Percentiles rank a stretch among this genome's conserved stretches.
phyloP scores from a whole-genome alignment of 208 protist genomes.

The Leishmania major region DNA sequence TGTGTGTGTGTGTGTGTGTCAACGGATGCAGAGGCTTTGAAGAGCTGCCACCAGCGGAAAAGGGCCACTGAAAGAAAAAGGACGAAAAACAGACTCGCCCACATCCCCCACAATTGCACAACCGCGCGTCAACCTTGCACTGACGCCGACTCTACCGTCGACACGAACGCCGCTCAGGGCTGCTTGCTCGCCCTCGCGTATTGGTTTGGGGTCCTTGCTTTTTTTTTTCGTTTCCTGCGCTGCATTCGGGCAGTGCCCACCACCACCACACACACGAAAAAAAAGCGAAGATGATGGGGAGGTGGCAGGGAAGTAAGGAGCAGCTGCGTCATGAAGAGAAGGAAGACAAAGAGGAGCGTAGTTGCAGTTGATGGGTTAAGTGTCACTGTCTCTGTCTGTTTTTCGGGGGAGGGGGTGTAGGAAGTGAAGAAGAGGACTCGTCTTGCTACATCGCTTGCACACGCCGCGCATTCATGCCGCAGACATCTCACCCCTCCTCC shows the following conservation, averaged over 20 bases:
- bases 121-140: neutral
- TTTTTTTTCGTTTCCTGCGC: neutral
- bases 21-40: neutral
- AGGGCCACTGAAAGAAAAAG: neutral
- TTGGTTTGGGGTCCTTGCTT: neutral
- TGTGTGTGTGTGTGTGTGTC: neutral
- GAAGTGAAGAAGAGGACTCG: neutral
- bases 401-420: too few relatives aligned
- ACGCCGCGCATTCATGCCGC: neutral
- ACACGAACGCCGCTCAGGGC: neutral
- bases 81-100: neutral
- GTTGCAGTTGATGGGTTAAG: neutral
- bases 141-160: neutral
- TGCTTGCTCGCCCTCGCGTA: neutral
- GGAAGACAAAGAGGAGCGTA: neutral
- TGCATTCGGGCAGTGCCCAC: neutral
- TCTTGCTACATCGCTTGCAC: neutral
- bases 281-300: neutral
- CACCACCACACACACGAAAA: neutral
- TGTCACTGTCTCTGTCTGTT: neutral
- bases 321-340: neutral
- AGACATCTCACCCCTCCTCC: neutral
- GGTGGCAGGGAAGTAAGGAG: neutral
- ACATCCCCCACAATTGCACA: neutral
- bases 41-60: neutral